A percentile compares a stretch with the other conserved stretches of the same genome.
These are phyloP conservation scores for Alopecurus myosuroides DNA, from an alignment of 176 grass and related monocot species.

Conservation along the genomic window DNA sequence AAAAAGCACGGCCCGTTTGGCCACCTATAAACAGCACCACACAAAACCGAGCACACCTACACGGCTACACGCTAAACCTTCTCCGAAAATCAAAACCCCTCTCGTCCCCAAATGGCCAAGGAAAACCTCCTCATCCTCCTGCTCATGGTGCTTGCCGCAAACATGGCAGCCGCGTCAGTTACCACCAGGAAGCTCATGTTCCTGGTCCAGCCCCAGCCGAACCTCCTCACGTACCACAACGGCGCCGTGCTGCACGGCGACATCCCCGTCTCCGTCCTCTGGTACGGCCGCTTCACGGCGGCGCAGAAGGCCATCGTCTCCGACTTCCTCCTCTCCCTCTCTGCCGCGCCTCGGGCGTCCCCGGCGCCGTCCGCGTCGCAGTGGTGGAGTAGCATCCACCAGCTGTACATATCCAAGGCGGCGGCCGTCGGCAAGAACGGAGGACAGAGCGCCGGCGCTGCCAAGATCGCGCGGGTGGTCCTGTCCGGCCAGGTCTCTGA, in stretches of 20 bases:
- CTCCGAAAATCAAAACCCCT: background rate
- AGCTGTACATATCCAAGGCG: constrained; percentile 44
- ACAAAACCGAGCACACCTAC: background rate
- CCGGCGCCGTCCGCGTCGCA: constrained; percentile 40
- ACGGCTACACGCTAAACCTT: background rate
- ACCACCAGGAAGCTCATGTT: constrained; percentile 39
- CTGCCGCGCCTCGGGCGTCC: background rate
- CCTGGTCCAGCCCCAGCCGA: constrained; percentile 41
- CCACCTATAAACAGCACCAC: background rate
- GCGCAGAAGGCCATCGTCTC: constrained; percentile 58
- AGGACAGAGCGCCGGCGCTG: background rate
- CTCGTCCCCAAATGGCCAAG: constrained; percentile 17
- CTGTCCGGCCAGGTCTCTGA: constrained; percentile 46
- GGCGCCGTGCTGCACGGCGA: constrained; percentile 47
- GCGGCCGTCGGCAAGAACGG: background rate
- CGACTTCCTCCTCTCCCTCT: constrained; percentile 66
- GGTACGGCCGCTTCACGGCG: constrained; percentile 60
- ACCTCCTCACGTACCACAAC: constrained; percentile 65
- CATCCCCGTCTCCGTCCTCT: constrained; percentile 54
- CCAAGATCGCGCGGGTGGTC: constrained; percentile 23
- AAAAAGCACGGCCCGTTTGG: too few species aligned
- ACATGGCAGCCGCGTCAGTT: background rate
- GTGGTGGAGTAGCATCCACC: constrained; percentile 56
- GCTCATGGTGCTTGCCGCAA: constrained; percentile 3
- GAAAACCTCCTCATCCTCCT: background rate